A percentile compares a stretch with the other conserved stretches of the same genome.
phyloP scores from a whole-genome alignment of 305 asterid species.

The Solanum hybrid region DNA sequence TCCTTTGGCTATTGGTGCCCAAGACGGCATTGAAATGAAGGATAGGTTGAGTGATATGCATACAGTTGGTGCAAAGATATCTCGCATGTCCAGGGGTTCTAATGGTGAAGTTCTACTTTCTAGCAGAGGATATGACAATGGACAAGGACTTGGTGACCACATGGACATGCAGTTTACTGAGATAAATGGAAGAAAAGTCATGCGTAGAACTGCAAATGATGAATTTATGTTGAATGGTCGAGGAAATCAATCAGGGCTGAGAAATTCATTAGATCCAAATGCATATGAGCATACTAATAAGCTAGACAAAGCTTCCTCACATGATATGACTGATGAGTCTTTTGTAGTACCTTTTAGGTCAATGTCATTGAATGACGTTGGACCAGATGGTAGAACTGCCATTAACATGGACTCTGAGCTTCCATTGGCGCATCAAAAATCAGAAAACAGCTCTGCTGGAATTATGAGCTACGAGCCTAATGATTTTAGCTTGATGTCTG shows the following conservation, averaged over 20 bases:
- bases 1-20: constrained; percentile 39
- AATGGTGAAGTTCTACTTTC: constrained; percentile 40
- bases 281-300: constrained; percentile 30
- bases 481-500: constrained; percentile 81
- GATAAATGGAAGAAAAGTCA: constrained; percentile 43
- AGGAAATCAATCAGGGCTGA: constrained; percentile 29
- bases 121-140: constrained; percentile 25
- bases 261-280: constrained; percentile 46
- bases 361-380: constrained; percentile 39
- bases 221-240: constrained; percentile 48
- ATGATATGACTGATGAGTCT: constrained; percentile 58
- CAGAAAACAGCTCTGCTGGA: constrained; percentile 31
- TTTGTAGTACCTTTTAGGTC: constrained; percentile 75
- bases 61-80: constrained; percentile 35
- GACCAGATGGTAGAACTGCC: constrained; percentile 40
- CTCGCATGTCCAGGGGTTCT: constrained; percentile 33
- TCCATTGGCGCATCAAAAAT: constrained; percentile 42
- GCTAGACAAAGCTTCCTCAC: constrained; percentile 38
- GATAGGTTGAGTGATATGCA: constrained; percentile 40
- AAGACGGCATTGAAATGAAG: constrained; percentile 30
- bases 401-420: constrained; percentile 71
- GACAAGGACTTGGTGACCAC: constrained; percentile 27
- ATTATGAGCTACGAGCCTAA: constrained; percentile 58
- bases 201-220: constrained; percentile 41
- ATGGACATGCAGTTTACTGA: constrained; percentile 45